These are phyloP conservation scores for Acer saccharum DNA, from an alignment of 345 rosid genomes.

Conservation along the genomic window DNA sequence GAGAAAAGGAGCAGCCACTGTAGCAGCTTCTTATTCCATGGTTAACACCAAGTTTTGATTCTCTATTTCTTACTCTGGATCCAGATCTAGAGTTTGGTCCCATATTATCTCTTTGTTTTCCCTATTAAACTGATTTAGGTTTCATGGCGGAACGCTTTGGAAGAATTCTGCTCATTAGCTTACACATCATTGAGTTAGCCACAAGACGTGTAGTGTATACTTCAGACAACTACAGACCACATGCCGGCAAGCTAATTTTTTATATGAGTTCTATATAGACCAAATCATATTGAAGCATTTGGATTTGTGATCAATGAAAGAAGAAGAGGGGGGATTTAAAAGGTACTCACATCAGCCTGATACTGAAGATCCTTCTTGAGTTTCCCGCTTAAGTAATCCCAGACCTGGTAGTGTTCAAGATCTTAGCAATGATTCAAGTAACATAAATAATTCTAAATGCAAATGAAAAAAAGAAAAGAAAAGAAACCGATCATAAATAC, in stretches of 20 bases:
- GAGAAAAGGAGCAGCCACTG: not conserved
- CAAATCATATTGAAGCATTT: conserved; percentile 1
- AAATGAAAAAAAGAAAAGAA: not conserved
- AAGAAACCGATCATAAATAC: conserved; percentile 31
- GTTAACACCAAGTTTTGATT: not conserved
- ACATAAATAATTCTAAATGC: conserved; percentile 18
- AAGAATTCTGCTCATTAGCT: not conserved
- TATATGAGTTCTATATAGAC: not conserved
- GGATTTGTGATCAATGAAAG: not conserved
- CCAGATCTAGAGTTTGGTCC: not conserved
- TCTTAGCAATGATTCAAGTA: conserved; percentile 20
- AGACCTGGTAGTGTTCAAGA: conserved; percentile 55
- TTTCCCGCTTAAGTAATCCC: conserved; percentile 98
- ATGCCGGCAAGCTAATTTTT: not conserved
- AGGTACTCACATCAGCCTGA: conserved; percentile 85
- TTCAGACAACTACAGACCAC: not conserved
- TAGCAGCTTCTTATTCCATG: not conserved
- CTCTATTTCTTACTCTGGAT: not conserved
- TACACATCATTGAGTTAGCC: not conserved
- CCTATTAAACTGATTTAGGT: conserved; percentile 8
- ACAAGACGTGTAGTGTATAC: not conserved
- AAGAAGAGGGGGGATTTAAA: not conserved
- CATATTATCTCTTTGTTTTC: not conserved
- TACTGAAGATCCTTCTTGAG: conserved; percentile 97
- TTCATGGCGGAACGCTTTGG: not conserved